Conservation (phyloP, 1,139 yeast species). For the Tardiomyces digboiensis region DNA sequence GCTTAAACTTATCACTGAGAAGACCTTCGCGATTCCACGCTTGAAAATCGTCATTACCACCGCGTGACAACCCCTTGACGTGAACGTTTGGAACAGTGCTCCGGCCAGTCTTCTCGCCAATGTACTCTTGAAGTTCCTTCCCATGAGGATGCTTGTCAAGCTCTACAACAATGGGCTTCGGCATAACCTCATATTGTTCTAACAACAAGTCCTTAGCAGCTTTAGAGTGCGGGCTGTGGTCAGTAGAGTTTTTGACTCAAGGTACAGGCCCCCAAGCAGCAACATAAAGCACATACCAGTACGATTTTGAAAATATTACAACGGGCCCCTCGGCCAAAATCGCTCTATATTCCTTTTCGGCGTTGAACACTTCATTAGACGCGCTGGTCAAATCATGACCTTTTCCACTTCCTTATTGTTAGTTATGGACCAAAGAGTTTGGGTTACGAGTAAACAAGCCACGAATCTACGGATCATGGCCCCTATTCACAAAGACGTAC, state of each 20-base stretch:
- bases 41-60: constrained; percentile 81
- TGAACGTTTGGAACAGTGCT: constrained; percentile 89
- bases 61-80: constrained; percentile 79
- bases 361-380: constrained; percentile 37
- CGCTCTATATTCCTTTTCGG: constrained; percentile 48
- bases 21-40: constrained; percentile 48
- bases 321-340: constrained; percentile 55
- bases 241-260: constrained; percentile 8
- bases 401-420: too few species aligned
- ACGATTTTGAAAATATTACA: constrained; percentile 33
- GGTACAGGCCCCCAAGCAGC: constrained; percentile 29
- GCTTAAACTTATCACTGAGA: constrained; percentile 38
- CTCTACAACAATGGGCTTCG: constrained; percentile 67
- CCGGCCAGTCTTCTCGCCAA: constrained; percentile 73
- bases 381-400: constrained; percentile 20
- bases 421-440: too few species aligned
- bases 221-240: constrained; percentile 50
- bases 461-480: too few species aligned
- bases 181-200: constrained; percentile 59
- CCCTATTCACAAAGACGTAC: not conserved
- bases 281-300: too few species aligned
- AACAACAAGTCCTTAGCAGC: constrained; percentile 56
- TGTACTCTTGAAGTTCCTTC: constrained; percentile 64
- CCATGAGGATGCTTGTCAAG: constrained; percentile 72
- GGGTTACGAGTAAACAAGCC: too few species aligned